A percentile compares a stretch with the other conserved stretches of the same genome.
Evolutionary conservation across 1,139 yeast species (phyloP).

Genomic region (Debaryomycetaceae sp.): DNA sequence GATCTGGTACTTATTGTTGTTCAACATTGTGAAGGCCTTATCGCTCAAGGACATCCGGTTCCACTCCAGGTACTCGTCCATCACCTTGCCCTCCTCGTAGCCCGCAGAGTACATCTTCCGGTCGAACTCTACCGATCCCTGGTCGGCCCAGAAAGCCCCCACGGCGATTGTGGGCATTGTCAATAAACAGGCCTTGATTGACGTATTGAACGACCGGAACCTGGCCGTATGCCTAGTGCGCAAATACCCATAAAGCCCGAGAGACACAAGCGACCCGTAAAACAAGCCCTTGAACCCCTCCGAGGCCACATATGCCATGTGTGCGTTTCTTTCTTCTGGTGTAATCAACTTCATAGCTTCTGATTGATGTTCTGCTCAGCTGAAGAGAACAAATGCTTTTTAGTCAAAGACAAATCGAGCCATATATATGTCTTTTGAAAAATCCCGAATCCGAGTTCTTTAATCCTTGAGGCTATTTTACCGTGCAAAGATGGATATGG

Average conservation of each 20-base stretch:
- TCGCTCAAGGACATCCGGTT: slow-evolving; percentile 40
- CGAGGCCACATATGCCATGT: slow-evolving; percentile 29
- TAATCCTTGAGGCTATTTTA: not conserved
- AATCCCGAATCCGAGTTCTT: not conserved
- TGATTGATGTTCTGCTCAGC: not conserved
- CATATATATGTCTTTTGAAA: not conserved
- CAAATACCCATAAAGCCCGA: slow-evolving; percentile 32
- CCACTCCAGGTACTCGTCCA: slow-evolving; percentile 55
- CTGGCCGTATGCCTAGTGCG: slow-evolving; percentile 32
- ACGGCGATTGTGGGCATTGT: slow-evolving; percentile 41
- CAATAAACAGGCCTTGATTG: slow-evolving; percentile 38
- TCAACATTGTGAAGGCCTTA: slow-evolving; percentile 43
- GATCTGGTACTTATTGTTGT: slow-evolving; percentile 68
- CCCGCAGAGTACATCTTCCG: slow-evolving; percentile 35
- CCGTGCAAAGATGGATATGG: not conserved
- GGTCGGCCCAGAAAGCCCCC: slow-evolving; percentile 45
- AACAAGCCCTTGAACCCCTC: slow-evolving; percentile 43
- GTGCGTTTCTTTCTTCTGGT: slow-evolving; percentile 42
- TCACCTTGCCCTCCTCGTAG: slow-evolving; percentile 25
- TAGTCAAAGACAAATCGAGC: not conserved
- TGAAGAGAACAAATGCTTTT: not conserved
- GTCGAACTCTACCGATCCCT: slow-evolving; percentile 49
- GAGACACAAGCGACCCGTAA: slow-evolving; percentile 33
- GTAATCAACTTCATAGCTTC: slow-evolving; percentile 36
- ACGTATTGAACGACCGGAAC: slow-evolving; percentile 34